Conservation (phyloP, 805 yeast species). For the Metschnikowia lunata region DNA sequence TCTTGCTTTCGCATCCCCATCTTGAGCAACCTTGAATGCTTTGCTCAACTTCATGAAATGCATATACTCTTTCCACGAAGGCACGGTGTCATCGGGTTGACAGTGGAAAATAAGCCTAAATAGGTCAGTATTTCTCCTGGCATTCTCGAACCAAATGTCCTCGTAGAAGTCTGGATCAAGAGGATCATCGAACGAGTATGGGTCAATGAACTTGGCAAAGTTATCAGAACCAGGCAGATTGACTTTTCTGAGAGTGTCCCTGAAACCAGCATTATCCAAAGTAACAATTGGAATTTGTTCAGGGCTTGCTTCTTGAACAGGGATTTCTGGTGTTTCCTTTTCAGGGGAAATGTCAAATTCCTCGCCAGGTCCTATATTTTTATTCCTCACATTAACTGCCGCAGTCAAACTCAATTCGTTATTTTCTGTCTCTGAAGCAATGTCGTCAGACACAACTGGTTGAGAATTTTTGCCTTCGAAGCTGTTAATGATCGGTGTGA, state of each 20-base stretch:
- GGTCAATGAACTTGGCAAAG: slow-evolving; percentile 63
- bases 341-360: slow-evolving; percentile 18
- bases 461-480: slow-evolving; percentile 3
- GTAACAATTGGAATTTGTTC: slow-evolving; percentile 31
- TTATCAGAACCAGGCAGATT: slow-evolving; percentile 34
- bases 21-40: slow-evolving; percentile 48
- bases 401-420: slow-evolving; percentile 6
- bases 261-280: slow-evolving; percentile 40
- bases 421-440: not conserved
- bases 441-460: not conserved
- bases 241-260: slow-evolving; percentile 35
- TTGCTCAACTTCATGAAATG: slow-evolving; percentile 54
- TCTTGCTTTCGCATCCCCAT: slow-evolving; percentile 30
- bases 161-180: slow-evolving; percentile 74
- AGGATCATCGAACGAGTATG: slow-evolving; percentile 87
- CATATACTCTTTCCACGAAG: slow-evolving; percentile 86
- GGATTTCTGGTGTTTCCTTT: slow-evolving; percentile 15
- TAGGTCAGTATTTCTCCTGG: slow-evolving; percentile 75
- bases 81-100: slow-evolving; percentile 93
- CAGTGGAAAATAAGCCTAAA: slow-evolving; percentile 84
- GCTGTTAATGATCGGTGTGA: slow-evolving; percentile 13
- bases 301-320: slow-evolving; percentile 16
- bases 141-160: slow-evolving; percentile 80
- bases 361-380: slow-evolving; percentile 4
- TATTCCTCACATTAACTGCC: slow-evolving; percentile 10